A percentile compares a stretch with the other conserved stretches of the same genome.
Conservation (phyloP, 2,329 filamentous ascomycete species). For the Diaporthe sp. region DNA sequence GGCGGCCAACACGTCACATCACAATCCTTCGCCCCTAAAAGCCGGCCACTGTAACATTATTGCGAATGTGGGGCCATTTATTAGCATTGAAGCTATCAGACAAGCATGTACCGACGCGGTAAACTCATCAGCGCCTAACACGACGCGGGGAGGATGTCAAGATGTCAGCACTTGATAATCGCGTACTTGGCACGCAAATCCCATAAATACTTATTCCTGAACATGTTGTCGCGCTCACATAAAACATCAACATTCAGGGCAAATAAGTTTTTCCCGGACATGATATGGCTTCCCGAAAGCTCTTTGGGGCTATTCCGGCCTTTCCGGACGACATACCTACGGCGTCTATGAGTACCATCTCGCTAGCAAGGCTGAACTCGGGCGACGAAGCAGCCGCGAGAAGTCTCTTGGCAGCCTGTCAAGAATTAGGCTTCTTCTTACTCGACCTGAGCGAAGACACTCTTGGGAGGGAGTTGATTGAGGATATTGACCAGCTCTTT, state of each 20-base stretch:
- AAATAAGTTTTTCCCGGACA: not conserved
- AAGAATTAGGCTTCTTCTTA: conserved; percentile 42
- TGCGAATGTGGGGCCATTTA: not conserved
- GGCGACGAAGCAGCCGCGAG: conserved; percentile 24
- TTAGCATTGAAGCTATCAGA: not conserved
- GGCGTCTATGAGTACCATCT: conserved; percentile 36
- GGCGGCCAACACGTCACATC: too few species aligned
- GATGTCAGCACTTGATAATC: not conserved
- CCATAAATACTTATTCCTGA: not conserved
- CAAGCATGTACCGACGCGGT: not conserved
- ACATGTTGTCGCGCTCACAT: not conserved
- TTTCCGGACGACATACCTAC: conserved; percentile 41
- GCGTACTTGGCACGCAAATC: not conserved
- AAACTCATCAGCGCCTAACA: not conserved
- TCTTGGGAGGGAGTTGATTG: not conserved
- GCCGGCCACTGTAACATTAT: too few species aligned
- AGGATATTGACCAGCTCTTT: conserved; percentile 9
- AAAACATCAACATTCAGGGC: too few species aligned
- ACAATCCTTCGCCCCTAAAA: not conserved
- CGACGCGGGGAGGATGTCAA: not conserved
- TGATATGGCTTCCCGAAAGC: conserved; percentile 32
- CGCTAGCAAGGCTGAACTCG: conserved; percentile 14
- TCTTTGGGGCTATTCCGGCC: conserved; percentile 36
- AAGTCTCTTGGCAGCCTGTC: conserved; percentile 26
- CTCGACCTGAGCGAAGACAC: conserved; percentile 38